Evolutionary conservation across 1,284 basidiomycete genomes (phyloP).

Genomic region (Boletellus deceptivus): DNA sequence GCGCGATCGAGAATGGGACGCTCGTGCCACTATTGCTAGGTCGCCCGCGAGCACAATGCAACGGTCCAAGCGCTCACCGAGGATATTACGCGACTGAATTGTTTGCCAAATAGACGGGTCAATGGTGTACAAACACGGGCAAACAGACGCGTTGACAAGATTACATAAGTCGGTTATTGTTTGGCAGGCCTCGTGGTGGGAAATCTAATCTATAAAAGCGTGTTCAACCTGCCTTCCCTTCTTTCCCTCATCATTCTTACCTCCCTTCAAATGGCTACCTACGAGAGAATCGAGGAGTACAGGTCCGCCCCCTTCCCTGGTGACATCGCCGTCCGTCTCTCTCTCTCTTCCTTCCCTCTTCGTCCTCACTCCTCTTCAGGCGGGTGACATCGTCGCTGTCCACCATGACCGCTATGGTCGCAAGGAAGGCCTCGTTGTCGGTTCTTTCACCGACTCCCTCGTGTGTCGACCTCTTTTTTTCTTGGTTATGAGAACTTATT

Average conservation of each 20-base stretch:
- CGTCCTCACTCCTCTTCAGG: conserved; percentile 37
- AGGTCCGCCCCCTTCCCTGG: conserved; percentile 23
- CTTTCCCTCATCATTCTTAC: conserved; percentile 14
- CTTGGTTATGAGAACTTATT: conserved; percentile 3
- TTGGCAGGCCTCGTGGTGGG: conserved; percentile 42
- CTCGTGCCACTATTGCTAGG: conserved; percentile 71
- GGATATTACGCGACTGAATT: no score
- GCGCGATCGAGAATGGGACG: conserved; percentile 42
- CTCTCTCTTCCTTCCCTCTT: background rate
- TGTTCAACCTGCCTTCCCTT: conserved; percentile 10
- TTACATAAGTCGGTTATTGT: background rate
- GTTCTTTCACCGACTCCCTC: conserved; percentile 63
- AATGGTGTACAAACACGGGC: no score
- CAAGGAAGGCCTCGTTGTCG: conserved; percentile 74
- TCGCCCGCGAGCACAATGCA: conserved; percentile 75
- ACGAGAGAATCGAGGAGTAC: conserved; percentile 34
- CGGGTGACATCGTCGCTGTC: conserved; percentile 77
- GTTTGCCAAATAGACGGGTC: no score
- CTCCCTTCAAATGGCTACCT: conserved; percentile 28
- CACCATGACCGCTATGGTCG: conserved; percentile 58
- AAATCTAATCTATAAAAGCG: conserved; percentile 50
- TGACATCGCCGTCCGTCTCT: conserved; percentile 36
- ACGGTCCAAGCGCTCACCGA: conserved; percentile 40
- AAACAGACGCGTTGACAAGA: background rate
- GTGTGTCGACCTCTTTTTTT: conserved; percentile 43